phyloP scores from a whole-genome alignment of 352 stramenopile species.

The Globisporangium viniferum region DNA sequence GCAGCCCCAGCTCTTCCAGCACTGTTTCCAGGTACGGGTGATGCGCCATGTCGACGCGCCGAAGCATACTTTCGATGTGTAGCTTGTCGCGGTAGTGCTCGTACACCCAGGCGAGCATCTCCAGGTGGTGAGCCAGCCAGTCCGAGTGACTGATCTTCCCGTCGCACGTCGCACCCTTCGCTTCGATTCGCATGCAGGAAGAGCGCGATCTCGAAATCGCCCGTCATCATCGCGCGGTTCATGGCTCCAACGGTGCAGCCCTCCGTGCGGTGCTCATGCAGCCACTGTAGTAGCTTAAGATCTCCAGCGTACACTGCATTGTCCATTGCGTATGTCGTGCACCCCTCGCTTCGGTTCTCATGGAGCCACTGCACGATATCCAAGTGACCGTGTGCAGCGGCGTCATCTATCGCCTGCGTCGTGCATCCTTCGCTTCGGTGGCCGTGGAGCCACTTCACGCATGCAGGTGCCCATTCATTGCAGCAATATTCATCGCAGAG shows the following conservation, averaged over 20 bases:
- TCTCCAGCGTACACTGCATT: no score
- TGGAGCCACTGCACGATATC: background rate
- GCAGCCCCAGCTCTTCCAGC: background rate
- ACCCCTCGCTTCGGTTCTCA: background rate
- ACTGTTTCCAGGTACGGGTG: background rate
- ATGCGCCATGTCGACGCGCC: background rate
- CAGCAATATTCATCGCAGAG: background rate
- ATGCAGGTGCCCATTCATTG: background rate
- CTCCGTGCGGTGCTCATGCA: background rate
- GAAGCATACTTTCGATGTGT: background rate
- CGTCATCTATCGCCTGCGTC: background rate
- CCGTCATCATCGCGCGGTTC: background rate
- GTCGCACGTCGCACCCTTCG: background rate
- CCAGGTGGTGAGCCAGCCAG: background rate
- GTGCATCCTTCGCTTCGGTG: background rate
- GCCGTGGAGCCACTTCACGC: background rate
- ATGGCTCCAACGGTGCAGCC: background rate
- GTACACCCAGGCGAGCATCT: background rate
- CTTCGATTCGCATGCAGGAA: background rate
- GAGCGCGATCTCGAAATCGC: background rate
- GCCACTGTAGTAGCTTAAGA: background rate
- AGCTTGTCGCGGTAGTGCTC: background rate
- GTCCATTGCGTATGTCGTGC: background rate
- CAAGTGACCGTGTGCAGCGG: background rate
- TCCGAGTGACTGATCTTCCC: no score